phyloP scores from a whole-genome alignment of 768 basidiomycete species.

The Gymnopilus junonius region DNA sequence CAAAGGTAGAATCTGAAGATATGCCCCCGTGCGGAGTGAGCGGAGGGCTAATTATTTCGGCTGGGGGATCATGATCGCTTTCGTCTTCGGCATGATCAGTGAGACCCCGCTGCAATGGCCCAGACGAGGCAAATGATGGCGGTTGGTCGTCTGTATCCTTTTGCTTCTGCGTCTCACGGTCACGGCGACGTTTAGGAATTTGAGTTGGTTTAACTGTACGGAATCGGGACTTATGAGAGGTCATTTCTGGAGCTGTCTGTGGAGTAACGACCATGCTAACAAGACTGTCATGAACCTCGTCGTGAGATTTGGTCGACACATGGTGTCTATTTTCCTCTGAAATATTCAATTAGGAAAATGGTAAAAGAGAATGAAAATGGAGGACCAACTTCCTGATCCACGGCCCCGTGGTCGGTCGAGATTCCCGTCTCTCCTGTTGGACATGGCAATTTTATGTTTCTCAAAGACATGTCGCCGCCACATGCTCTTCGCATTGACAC shows the following conservation, averaged over 20 bases:
- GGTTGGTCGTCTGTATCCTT: slow-evolving; percentile 10
- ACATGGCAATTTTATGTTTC: slow-evolving; percentile 90
- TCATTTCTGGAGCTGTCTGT: slow-evolving; percentile 36
- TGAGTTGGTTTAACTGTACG: slow-evolving; percentile 38
- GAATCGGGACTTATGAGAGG: slow-evolving; percentile 49
- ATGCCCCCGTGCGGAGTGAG: slow-evolving; percentile 36
- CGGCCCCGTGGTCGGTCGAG: slow-evolving; percentile 65
- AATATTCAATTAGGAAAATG: slow-evolving; percentile 12
- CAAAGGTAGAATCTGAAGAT: slow-evolving; percentile 34
- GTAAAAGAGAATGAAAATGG: slow-evolving; percentile 13
- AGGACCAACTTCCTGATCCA: slow-evolving; percentile 62
- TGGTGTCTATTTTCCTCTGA: slow-evolving; percentile 63
- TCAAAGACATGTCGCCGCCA: slow-evolving; percentile 89
- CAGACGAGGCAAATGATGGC: slow-evolving; percentile 24
- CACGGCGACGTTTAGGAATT: slow-evolving; percentile 21
- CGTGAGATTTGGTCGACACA: slow-evolving; percentile 26
- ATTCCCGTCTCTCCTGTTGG: slow-evolving; percentile 75
- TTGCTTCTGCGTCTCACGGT: slow-evolving; percentile 24
- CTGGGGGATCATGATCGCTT: slow-evolving; percentile 21
- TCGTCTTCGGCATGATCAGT: slow-evolving; percentile 16
- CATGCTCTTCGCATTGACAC: slow-evolving; percentile 91
- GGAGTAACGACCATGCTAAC: slow-evolving; percentile 45
- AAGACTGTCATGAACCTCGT: slow-evolving; percentile 46
- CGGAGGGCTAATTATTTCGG: slow-evolving; percentile 38
- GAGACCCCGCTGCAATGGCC: slow-evolving; percentile 28